Conservation (phyloP, 2,329 filamentous ascomycete species). For the Stromatinia cepivora region DNA sequence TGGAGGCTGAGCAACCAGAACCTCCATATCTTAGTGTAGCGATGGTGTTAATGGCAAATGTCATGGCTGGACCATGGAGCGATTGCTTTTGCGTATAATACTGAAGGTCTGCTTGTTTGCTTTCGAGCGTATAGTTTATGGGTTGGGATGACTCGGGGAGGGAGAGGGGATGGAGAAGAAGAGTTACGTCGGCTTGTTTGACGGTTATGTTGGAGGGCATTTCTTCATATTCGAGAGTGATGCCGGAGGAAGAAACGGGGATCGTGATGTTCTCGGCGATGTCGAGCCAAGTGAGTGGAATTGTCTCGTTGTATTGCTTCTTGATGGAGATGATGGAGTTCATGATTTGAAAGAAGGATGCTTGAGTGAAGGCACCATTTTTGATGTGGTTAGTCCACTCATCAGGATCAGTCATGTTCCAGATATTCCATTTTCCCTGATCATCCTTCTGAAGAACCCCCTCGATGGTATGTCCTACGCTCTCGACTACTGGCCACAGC, state of each 20-base stretch:
- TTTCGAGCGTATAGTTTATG: slow-evolving; percentile 10
- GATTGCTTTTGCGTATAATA: slow-evolving; percentile 28
- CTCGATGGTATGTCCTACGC: slow-evolving; percentile 24
- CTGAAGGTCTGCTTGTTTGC: slow-evolving; percentile 14
- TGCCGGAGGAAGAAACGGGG: slow-evolving; percentile 54
- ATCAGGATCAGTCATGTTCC: slow-evolving; percentile 67
- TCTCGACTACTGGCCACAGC: slow-evolving; percentile 27
- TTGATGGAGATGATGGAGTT: slow-evolving; percentile 45
- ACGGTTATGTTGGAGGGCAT: slow-evolving; percentile 27
- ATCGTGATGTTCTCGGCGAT: slow-evolving; percentile 56
- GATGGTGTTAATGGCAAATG: slow-evolving; percentile 68
- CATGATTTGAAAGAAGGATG: slow-evolving; percentile 43
- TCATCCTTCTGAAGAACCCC: slow-evolving; percentile 21
- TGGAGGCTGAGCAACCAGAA: slow-evolving; percentile 67
- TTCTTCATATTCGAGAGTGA: slow-evolving; percentile 46
- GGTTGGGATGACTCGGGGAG: background rate
- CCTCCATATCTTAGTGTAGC: slow-evolving; percentile 65
- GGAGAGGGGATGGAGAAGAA: slow-evolving; percentile 26
- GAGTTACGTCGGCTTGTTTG: slow-evolving; percentile 32
- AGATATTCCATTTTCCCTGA: slow-evolving; percentile 41
- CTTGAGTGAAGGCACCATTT: slow-evolving; percentile 64
- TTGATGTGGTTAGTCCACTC: slow-evolving; percentile 40
- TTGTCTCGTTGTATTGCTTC: slow-evolving; percentile 21
- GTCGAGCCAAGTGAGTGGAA: slow-evolving; percentile 57
- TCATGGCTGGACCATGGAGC: slow-evolving; percentile 70